phyloP scores from a whole-genome alignment of 75 land plant species.

The Sequoia sempervirens region DNA sequence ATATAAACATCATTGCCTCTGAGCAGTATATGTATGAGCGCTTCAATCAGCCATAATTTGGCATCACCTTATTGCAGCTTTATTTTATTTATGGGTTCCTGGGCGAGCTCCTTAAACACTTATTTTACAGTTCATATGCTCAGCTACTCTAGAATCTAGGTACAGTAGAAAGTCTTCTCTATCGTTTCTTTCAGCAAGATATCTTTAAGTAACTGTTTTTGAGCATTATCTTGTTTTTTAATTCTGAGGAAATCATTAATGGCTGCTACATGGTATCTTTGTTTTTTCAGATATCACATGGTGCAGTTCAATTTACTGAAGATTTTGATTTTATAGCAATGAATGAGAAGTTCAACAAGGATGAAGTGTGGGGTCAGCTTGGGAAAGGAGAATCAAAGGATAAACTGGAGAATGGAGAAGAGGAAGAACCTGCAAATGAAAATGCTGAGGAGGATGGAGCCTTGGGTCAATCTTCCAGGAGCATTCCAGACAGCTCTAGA shows the following conservation, averaged over 20 bases:
- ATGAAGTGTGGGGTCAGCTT: constrained; percentile 32
- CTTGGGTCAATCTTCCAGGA: constrained; percentile 3
- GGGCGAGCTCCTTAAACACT: background rate
- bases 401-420: constrained; percentile 1
- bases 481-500: background rate
- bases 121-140: background rate
- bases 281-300: constrained; percentile 10
- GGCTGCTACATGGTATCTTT: background rate
- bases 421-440: background rate
- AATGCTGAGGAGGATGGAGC: constrained; percentile 1
- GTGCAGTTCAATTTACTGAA: constrained; percentile 13
- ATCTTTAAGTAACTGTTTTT: background rate
- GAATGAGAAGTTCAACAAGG: constrained; percentile 37
- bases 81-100: background rate
- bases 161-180: no score
- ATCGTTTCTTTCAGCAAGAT: no score
- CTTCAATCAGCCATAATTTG: background rate
- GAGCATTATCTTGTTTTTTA: background rate
- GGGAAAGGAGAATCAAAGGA: constrained; percentile 22
- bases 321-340: constrained; percentile 33
- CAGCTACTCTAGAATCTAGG: background rate
- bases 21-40: background rate
- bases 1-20: background rate
- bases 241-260: background rate
- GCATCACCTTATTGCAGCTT: background rate